These are phyloP conservation scores for Rhizopus sp. DNA, from an alignment of 371 early-diverging fungal species.

Conservation along the genomic window DNA sequence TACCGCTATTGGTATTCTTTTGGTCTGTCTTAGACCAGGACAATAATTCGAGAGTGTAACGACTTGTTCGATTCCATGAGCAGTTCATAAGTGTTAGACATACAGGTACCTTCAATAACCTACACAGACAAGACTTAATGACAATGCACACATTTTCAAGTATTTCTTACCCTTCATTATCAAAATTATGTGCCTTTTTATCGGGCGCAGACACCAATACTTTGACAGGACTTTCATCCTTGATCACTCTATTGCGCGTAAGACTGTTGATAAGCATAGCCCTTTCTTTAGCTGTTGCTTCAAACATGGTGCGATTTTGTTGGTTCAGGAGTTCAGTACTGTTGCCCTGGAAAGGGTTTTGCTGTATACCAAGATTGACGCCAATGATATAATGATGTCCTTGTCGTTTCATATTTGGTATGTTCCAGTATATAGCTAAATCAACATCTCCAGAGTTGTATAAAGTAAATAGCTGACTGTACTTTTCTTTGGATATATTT, in stretches of 20 bases:
- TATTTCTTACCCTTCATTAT: conserved; percentile 43
- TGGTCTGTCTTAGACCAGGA: conserved; percentile 40
- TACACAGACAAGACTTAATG: conserved; percentile 12
- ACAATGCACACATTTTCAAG: neutral
- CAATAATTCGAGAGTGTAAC: conserved; percentile 57
- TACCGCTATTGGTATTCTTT: conserved; percentile 13
- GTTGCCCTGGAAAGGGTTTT: conserved; percentile 62
- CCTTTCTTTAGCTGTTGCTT: conserved; percentile 68
- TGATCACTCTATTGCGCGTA: conserved; percentile 55
- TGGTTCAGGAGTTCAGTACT: neutral
- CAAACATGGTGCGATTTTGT: conserved; percentile 60
- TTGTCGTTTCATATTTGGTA: conserved; percentile 54
- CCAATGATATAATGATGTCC: conserved; percentile 92
- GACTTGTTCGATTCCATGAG: conserved; percentile 63
- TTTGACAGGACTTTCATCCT: conserved; percentile 73
- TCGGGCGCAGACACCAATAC: conserved; percentile 52
- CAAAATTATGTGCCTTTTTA: conserved; percentile 51
- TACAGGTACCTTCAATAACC: conserved; percentile 57
- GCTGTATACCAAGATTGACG: conserved; percentile 80
- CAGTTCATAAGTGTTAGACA: conserved; percentile 56
- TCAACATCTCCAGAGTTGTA: conserved; percentile 87
- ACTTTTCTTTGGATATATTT: conserved; percentile 50
- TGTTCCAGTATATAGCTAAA: conserved; percentile 84
- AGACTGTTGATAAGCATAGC: conserved; percentile 62
- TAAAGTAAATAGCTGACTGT: conserved; percentile 66